These are phyloP conservation scores for Rhodotorula babjevae DNA, from an alignment of 768 basidiomycete genomes.

Conservation along the genomic window DNA sequence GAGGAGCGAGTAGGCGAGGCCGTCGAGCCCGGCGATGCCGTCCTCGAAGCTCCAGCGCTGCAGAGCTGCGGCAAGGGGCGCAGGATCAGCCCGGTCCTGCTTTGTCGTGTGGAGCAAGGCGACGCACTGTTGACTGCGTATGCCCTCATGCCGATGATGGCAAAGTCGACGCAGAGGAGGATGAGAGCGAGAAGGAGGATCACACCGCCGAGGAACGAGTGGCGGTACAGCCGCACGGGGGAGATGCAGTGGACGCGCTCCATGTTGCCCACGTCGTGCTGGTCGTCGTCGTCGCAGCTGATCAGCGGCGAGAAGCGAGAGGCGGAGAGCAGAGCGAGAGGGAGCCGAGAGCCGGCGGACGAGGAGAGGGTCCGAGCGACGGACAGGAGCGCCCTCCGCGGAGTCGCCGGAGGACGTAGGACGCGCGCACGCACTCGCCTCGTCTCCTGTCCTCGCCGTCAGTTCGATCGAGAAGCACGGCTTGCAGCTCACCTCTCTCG, in stretches of 20 bases:
- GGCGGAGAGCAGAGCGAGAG: too few relatives aligned
- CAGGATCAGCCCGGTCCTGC: too few relatives aligned
- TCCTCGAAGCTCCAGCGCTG: neutral
- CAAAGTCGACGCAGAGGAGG: neutral
- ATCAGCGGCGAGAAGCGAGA: neutral
- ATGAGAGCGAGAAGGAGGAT: slow-evolving; percentile 10
- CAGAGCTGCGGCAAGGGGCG: neutral
- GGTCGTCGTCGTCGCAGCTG: neutral
- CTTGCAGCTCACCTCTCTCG: too few relatives aligned
- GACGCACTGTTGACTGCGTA: slow-evolving; percentile 3
- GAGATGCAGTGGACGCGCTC: slow-evolving; percentile 8
- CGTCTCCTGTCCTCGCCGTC: too few relatives aligned
- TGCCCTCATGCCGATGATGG: neutral
- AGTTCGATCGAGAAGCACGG: too few relatives aligned
- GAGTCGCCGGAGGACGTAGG: too few relatives aligned
- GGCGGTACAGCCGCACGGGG: slow-evolving; percentile 3
- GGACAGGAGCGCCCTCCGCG: too few relatives aligned
- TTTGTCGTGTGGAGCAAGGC: rapidly evolving
- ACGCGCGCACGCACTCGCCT: too few relatives aligned
- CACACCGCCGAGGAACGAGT: neutral
- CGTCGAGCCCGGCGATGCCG: neutral
- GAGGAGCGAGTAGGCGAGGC: slow-evolving; percentile 3
- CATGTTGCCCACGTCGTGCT: neutral
- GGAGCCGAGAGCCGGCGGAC: too few relatives aligned
- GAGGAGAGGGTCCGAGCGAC: too few relatives aligned